Base-by-base conservation (phyloP, 176 grass and related monocot genomes). In the Raddia guianensis region DNA sequence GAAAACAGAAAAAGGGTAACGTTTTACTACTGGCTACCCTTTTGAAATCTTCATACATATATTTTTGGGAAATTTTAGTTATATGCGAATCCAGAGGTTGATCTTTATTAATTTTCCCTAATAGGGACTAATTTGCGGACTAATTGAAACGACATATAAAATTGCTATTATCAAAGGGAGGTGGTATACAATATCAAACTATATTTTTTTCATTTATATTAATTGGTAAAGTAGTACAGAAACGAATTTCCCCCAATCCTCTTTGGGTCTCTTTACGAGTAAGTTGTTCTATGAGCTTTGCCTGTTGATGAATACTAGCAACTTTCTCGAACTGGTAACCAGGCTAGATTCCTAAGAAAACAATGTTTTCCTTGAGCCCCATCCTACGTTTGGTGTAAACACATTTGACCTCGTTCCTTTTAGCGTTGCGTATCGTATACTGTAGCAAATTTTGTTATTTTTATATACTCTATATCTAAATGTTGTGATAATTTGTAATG, bases 81-180 rank as follows among this genome's bases (percentile, higher is more conserved):
- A 27, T 27, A 27, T 27, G 27, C 27, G 27, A 27, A 27, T 27
- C 27, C 27, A 27, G 27, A 27, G 27, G 27, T 27, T 27, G 27
- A 27, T 27, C 27, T 27, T 27, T 27, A 27, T 27, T 27, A 27
- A 27, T 27, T 40, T 40, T 40, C 37, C 37, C 37, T 40, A 40
- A 3, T 40, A 40, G 37, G 4, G 37, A 40, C 37, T 32, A 67
- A 64, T 34, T 51, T 11, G 21, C 8, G 62, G 58, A 59, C 42
- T 14, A 58, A 48, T 52, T 75, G 49, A 82, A 55, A 19, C 19
- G 21, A 61, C 18, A 21, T 12, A 12, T 69, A 55, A 76, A 82
- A 45, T 63, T 64, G 45, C 34, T 2, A 37, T 34, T 2, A 16
- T 73, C n/a, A n/a, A 8, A 57, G 1, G 11, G 19, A 57, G 34